Evolutionary conservation across 306 rosid genomes (phyloP), one percentile per base, ranked within the genome.

Genomic region (Lathyrus aphaca): DNA sequence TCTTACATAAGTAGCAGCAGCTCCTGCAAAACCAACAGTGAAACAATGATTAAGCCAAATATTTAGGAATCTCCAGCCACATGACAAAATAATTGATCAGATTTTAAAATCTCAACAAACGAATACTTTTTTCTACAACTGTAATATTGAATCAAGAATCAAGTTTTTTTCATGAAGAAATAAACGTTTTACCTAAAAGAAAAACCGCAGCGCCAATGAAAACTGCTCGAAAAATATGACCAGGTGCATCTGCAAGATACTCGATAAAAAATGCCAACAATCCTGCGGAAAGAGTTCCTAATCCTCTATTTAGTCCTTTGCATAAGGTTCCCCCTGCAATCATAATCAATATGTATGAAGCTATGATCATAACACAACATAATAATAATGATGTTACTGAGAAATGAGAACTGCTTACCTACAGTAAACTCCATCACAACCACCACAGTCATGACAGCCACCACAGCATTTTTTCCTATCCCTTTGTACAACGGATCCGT

Each of bases 371-470:
- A 62, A 14, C 32, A 17, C 30, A 65, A 2, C 12, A 40, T 5
- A 56, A 55, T 55, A 25, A 55, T 55, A 25, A 13, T 18, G n/a
- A 68, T 50, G 53, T 8, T 1, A 79, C 4, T 29, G 18, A 35
- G 37, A 60, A 56, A n/a, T 65, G 15, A 66, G 12, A 19, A 65
- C 38, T 57, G 25, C 64, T 4, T 53, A 87, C 96, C 98, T 32
- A 87, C 96, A 18, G 98, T 92, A 77, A 90, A 92, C 82, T 92
- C 98, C 10, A 90, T 84, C 14, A 92, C 96, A 66, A 92, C 93
- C 57, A 90, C 98, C 37, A 92, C 98, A 23, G 98, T 92, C 96
- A 92, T 88, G 79, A 92, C 91, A 60, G 98, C 96, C 93, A 92
- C 90, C 53, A 88, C 84, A 48, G 96, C 96, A 74, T 79, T 88